A percentile compares a stretch with the other conserved stretches of the same genome.
These are phyloP conservation scores for Kodamaea hsintzibuensis DNA, from an alignment of 805 yeast species.

Conservation along the genomic window DNA sequence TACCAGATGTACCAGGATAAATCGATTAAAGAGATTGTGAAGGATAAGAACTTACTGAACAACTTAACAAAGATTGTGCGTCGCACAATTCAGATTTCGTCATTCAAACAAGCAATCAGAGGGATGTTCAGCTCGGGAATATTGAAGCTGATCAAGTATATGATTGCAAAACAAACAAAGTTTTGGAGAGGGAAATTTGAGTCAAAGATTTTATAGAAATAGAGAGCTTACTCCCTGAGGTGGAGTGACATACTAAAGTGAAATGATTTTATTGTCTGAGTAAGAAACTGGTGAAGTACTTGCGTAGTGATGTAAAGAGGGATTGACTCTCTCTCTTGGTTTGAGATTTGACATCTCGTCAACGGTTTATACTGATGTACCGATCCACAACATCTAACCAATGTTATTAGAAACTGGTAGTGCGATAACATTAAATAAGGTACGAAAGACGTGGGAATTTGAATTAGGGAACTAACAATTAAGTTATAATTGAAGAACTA, in stretches of 20 bases:
- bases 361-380: too few relatives aligned
- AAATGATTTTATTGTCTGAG: too few relatives aligned
- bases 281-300: too few relatives aligned
- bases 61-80: conserved; percentile 29
- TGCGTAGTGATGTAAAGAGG: too few relatives aligned
- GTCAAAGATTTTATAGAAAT: conserved; percentile 7
- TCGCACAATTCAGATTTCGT: conserved; percentile 62
- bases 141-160: conserved; percentile 67
- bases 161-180: conserved; percentile 62
- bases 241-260: not conserved
- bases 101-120: conserved; percentile 72
- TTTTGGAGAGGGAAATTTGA: conserved; percentile 16
- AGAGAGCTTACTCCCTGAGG: not conserved
- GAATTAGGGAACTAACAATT: too few relatives aligned
- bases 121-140: conserved; percentile 90
- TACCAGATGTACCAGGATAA: conserved; percentile 34
- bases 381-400: too few relatives aligned
- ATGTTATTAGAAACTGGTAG: too few relatives aligned
- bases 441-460: too few relatives aligned
- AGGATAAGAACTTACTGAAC: conserved; percentile 36
- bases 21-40: conserved; percentile 44
- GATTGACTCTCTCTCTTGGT: too few relatives aligned
- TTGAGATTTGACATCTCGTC: too few relatives aligned
- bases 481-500: too few relatives aligned
- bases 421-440: too few relatives aligned